phyloP scores from a whole-genome alignment of 2,329 filamentous ascomycete species.

The Aureobasidium sp. region DNA sequence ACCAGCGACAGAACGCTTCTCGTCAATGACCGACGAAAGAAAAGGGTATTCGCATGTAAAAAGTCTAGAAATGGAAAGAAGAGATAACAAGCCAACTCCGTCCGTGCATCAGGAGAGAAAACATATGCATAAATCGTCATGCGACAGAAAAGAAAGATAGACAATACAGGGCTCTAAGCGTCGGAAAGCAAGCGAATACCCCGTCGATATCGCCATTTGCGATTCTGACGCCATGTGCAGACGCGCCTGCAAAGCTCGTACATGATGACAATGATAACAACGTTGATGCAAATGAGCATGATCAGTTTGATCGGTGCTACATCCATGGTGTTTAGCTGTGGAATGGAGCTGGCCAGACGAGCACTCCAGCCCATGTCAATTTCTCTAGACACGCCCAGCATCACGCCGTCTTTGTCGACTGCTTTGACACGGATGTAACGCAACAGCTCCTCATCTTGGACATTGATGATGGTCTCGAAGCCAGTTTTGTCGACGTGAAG shows the following conservation, averaged over 20 bases:
- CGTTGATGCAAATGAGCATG: conserved; percentile 19
- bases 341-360: background rate
- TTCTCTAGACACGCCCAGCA: conserved; percentile 13
- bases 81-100: background rate
- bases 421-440: conserved; percentile 16
- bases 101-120: background rate
- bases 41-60: conserved; percentile 7
- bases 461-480: conserved; percentile 22
- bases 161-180: conserved; percentile 4
- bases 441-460: conserved; percentile 6
- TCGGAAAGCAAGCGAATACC: conserved; percentile 10
- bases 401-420: conserved; percentile 8
- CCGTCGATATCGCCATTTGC: conserved; percentile 6
- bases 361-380: conserved; percentile 17
- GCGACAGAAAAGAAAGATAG: background rate
- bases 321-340: background rate
- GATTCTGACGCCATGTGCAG: conserved; percentile 20
- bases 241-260: conserved; percentile 25
- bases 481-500: conserved; percentile 17
- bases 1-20: too few relatives aligned
- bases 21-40: background rate
- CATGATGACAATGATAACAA: conserved; percentile 21
- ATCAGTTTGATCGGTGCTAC: conserved; percentile 20
- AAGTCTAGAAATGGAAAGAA: background rate
- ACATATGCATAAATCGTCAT: background rate